A percentile compares a stretch with the other conserved stretches of the same genome.
Conservation (phyloP, 1,284 basidiomycete species). For the Singerocomus rubriflavus region DNA sequence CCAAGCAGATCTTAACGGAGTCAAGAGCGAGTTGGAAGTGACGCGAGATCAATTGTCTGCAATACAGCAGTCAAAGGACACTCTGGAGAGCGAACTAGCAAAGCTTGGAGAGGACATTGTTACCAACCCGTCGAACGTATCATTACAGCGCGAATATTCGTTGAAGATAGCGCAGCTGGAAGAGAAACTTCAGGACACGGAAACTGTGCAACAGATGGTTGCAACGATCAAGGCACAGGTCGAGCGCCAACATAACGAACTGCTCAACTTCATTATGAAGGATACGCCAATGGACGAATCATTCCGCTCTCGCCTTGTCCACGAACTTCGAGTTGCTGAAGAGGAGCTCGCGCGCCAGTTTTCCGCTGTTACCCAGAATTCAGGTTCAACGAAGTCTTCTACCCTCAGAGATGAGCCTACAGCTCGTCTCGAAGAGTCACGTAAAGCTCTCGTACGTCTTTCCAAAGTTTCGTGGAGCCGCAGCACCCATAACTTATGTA, state of each 20-base stretch:
- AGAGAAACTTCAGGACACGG: slow-evolving; percentile 56
- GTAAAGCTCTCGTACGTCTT: slow-evolving; percentile 59
- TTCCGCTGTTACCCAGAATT: slow-evolving; percentile 23
- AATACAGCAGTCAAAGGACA: slow-evolving; percentile 62
- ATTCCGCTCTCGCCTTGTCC: slow-evolving; percentile 64
- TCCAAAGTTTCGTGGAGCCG: neutral
- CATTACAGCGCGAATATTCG: slow-evolving; percentile 58
- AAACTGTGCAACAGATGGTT: slow-evolving; percentile 48
- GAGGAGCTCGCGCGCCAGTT: slow-evolving; percentile 62
- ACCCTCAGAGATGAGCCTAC: slow-evolving; percentile 65
- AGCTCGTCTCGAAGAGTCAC: slow-evolving; percentile 68
- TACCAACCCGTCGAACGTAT: slow-evolving; percentile 46
- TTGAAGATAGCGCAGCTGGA: slow-evolving; percentile 64
- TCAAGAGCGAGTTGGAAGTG: slow-evolving; percentile 52
- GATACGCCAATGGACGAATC: slow-evolving; percentile 56
- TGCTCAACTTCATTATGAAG: slow-evolving; percentile 60
- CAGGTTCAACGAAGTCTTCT: slow-evolving; percentile 48
- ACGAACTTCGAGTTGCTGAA: slow-evolving; percentile 65
- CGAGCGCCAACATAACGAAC: slow-evolving; percentile 67
- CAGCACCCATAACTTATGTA: slow-evolving; percentile 2
- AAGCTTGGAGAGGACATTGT: slow-evolving; percentile 61
- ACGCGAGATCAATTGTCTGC: slow-evolving; percentile 49
- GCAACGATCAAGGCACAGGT: slow-evolving; percentile 60
- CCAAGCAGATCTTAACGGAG: slow-evolving; percentile 55
- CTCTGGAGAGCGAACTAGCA: slow-evolving; percentile 67